Conservation (phyloP, 2,329 filamentous ascomycete species). For the Cryphonectria japonica region DNA sequence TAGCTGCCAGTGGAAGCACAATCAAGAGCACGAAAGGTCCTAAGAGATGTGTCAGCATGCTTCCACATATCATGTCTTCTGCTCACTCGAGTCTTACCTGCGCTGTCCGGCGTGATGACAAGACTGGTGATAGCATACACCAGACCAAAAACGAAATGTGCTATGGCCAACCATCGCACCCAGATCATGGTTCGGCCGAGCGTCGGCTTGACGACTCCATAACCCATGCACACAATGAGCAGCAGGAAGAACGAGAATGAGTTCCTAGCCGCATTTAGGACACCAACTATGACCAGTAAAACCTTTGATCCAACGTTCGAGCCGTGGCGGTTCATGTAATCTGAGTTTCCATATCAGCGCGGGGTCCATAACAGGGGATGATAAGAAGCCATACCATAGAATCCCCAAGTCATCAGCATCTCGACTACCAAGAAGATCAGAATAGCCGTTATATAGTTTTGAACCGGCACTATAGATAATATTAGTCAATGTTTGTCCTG, state of each 20-base stretch:
- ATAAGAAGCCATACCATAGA: conserved; percentile 68
- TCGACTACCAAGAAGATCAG: conserved; percentile 92
- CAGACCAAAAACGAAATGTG: conserved; percentile 92
- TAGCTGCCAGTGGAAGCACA: conserved; percentile 87
- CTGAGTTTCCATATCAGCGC: conserved; percentile 46
- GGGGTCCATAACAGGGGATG: not conserved
- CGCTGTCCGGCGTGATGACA: conserved; percentile 84
- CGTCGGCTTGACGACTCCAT: conserved; percentile 93
- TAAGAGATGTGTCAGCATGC: conserved; percentile 33
- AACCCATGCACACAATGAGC: conserved; percentile 98
- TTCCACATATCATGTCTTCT: not conserved
- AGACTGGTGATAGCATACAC: conserved; percentile 91
- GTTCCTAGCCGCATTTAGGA: conserved; percentile 91
- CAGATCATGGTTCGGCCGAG: conserved; percentile 93
- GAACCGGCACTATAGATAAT: conserved; percentile 72
- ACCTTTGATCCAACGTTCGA: conserved; percentile 82
- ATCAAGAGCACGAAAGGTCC: conserved; percentile 91
- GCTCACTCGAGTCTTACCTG: conserved; percentile 52
- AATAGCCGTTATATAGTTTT: conserved; percentile 99
- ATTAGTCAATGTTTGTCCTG: conserved; percentile 37
- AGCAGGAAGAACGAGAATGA: conserved; percentile 98
- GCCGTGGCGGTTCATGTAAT: conserved; percentile 90
- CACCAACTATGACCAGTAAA: conserved; percentile 86
- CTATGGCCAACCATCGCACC: conserved; percentile 86
- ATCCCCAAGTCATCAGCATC: conserved; percentile 98